Conservation (phyloP, 1,284 basidiomycete genomes). For the Rhizoctonia solani region DNA sequence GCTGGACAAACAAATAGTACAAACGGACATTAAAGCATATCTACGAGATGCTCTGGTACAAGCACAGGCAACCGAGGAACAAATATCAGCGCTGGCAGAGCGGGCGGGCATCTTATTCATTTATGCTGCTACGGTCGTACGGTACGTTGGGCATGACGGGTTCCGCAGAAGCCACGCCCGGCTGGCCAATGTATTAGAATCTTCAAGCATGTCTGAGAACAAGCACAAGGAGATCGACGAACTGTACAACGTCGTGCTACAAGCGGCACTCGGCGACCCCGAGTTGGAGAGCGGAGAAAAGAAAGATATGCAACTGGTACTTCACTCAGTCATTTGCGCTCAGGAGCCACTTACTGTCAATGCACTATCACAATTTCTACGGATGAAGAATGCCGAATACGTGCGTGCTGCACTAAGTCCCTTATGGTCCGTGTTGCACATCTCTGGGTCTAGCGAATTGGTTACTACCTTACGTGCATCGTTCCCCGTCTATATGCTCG, state of each 20-base stretch:
- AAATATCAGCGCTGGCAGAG: neutral
- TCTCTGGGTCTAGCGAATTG: neutral
- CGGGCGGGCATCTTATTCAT: slow-evolving; percentile 9
- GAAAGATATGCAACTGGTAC: neutral
- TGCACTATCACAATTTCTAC: neutral
- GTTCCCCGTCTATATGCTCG: neutral
- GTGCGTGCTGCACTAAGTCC: neutral
- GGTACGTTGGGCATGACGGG: neutral
- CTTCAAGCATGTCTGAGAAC: neutral
- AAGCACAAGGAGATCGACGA: neutral
- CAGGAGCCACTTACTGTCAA: neutral
- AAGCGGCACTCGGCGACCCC: neutral
- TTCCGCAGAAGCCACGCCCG: neutral
- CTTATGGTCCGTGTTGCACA: neutral
- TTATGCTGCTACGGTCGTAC: slow-evolving; percentile 4
- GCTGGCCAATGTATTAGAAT: neutral
- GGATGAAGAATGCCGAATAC: neutral
- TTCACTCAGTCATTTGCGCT: neutral
- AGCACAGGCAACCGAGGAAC: neutral
- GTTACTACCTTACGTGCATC: neutral
- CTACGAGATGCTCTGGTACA: neutral
- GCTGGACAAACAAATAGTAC: neutral
- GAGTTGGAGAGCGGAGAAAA: neutral
- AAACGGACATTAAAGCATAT: neutral
- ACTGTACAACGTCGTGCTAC: neutral